A percentile compares a stretch with the other conserved stretches of the same genome.
Conservation (phyloP, 345 rosid genomes). For the Mallotus nudiflorus region DNA sequence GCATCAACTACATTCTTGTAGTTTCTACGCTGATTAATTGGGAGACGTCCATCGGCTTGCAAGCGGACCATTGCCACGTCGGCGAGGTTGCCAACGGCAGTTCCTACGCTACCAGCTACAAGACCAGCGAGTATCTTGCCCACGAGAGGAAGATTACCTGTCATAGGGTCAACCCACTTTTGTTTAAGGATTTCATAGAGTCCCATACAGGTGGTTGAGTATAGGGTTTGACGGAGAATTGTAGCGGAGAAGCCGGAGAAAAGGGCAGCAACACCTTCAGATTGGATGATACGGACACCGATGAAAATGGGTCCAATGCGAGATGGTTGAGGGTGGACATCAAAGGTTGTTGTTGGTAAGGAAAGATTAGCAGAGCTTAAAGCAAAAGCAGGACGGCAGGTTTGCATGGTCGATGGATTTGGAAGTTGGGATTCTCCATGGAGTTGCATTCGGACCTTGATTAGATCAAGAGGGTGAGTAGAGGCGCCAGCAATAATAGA, state of each 20-base stretch:
- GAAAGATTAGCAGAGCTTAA: neutral
- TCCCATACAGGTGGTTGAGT: slow-evolving; percentile 27
- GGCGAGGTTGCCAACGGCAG: slow-evolving; percentile 17
- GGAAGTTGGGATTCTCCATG: slow-evolving; percentile 17
- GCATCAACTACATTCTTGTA: slow-evolving; percentile 23
- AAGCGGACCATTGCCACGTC: slow-evolving; percentile 23
- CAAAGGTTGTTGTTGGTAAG: neutral
- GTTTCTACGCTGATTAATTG: slow-evolving; percentile 8
- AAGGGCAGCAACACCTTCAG: slow-evolving; percentile 16
- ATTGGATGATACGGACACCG: slow-evolving; percentile 13
- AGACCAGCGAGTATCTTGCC: slow-evolving; percentile 10
- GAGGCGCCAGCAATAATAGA: slow-evolving; percentile 19
- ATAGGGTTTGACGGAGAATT: slow-evolving; percentile 16
- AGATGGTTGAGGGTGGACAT: neutral
- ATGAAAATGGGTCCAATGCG: slow-evolving; percentile 19
- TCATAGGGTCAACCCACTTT: slow-evolving; percentile 7
- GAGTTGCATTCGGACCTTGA: slow-evolving; percentile 27
- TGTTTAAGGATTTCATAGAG: slow-evolving; percentile 18
- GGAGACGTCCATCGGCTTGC: slow-evolving; percentile 26
- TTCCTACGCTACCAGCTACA: slow-evolving; percentile 11
- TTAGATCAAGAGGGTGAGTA: slow-evolving; percentile 25
- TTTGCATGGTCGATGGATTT: neutral
- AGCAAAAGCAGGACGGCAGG: neutral
- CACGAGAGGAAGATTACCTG: slow-evolving; percentile 8
- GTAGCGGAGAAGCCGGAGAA: slow-evolving; percentile 20